Evolutionary conservation across 306 rosid species (phyloP), one percentile per base, ranked within the genome.

Genomic region (Lablab purpureus): DNA sequence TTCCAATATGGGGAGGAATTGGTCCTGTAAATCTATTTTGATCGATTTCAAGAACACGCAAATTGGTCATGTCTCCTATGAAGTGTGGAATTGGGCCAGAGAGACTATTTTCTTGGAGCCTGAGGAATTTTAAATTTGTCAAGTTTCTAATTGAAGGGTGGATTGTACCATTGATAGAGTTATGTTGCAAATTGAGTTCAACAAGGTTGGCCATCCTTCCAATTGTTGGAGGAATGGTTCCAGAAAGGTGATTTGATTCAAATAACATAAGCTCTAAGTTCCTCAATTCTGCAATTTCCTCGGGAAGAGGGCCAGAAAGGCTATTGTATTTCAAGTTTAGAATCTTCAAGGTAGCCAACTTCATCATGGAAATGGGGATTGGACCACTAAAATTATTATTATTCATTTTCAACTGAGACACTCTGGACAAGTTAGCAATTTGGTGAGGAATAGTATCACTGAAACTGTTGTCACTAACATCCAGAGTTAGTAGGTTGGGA

Each of bases 361-460:
- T 58, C 19, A 6, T 2, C 3, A 74, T 27, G 7, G 56, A 30
- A 9, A 17, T 5, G 0, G 71, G 79, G 19, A 76, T 63, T 2
- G 67, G 37, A 6, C 67, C 14, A 10, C 10, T 32, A 36, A 65
- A 18, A 36, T 1, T 0, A 11, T 65, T 65, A 4, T 7, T 1
- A 10, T 10, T 1, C 65, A 65, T 64, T 32, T 5, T 14, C 62
- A 76, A 14, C 0, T 21, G 0, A 34, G 52, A 65, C 54, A 76
- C 13, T 34, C 1, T 14, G 12, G 55, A 65, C 12, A 77, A 36
- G 43, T 77, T 77, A 17, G 45, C 74, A 51, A 50, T 76, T 17
- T 77, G 67, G 2, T 52, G 67, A 9, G 75, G 81, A 30, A 67
- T 78, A 7, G 30, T 25, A 60, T 70, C 82, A 56, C n/a, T 18